Conservation (phyloP, 257 asterid genomes). For the Fraxinus excelsior region DNA sequence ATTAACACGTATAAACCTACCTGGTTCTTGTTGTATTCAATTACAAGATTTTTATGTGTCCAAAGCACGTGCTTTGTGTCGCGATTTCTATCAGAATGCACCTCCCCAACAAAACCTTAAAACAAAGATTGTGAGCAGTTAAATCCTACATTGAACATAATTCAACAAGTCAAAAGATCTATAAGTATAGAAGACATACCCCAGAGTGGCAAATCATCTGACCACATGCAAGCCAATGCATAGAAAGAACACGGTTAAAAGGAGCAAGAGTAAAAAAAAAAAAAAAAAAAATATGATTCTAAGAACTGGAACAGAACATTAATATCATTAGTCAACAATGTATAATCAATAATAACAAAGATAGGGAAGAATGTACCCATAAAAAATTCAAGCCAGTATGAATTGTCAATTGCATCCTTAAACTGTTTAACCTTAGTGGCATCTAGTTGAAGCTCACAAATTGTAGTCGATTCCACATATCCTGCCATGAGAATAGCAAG, state of each 20-base stretch:
- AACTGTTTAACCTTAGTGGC: constrained; percentile 61
- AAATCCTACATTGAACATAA: constrained; percentile 15
- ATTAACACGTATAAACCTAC: constrained; percentile 29
- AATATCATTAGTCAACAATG: neutral
- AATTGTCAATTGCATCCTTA: constrained; percentile 65
- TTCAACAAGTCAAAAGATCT: constrained; percentile 4
- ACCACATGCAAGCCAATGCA: constrained; percentile 27
- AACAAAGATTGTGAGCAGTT: constrained; percentile 8
- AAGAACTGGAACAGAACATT: neutral
- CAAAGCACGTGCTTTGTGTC: constrained; percentile 59
- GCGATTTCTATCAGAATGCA: constrained; percentile 52
- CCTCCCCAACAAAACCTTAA: constrained; percentile 75
- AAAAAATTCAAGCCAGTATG: constrained; percentile 71
- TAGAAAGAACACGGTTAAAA: constrained; percentile 36
- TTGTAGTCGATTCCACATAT: constrained; percentile 47
- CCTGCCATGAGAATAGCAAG: constrained; percentile 35
- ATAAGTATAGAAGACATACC: constrained; percentile 46
- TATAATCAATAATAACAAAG: neutral
- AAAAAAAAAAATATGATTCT: neutral
- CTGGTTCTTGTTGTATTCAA: constrained; percentile 68
- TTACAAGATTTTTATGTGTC: constrained; percentile 65
- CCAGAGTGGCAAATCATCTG: constrained; percentile 86
- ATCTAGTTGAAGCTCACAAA: constrained; percentile 67
- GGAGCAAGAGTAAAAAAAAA: neutral
- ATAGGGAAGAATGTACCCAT: constrained; percentile 51